Evolutionary conservation across 2,329 filamentous ascomycete genomes (phyloP).

Genomic region (Lithohypha guttulata): DNA sequence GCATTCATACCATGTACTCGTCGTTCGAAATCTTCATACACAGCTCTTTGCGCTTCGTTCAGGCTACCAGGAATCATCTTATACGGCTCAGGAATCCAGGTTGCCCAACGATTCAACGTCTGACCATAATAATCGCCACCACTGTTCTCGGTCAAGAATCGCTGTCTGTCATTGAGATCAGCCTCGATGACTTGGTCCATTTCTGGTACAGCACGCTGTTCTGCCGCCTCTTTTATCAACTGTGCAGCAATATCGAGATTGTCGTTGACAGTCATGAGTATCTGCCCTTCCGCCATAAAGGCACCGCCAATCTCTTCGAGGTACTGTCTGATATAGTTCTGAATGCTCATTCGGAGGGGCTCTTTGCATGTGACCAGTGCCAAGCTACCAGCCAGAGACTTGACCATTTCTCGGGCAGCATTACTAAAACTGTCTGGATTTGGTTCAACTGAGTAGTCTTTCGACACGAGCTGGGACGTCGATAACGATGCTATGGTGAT

Average conservation of each 20-base stretch:
- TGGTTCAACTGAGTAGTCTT: slow-evolving; percentile 89
- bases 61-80: slow-evolving; percentile 73
- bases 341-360: slow-evolving; percentile 89
- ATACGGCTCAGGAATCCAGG: slow-evolving; percentile 88
- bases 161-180: slow-evolving; percentile 66
- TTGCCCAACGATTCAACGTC: slow-evolving; percentile 77
- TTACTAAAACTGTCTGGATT: slow-evolving; percentile 79
- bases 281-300: slow-evolving; percentile 82
- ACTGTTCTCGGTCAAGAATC: slow-evolving; percentile 55
- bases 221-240: slow-evolving; percentile 90
- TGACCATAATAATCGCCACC: slow-evolving; percentile 29
- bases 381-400: slow-evolving; percentile 83
- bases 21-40: slow-evolving; percentile 91
- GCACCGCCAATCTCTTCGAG: slow-evolving; percentile 31
- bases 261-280: slow-evolving; percentile 97
- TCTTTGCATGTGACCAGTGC: slow-evolving; percentile 98
- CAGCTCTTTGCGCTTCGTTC: slow-evolving; percentile 83
- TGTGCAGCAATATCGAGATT: slow-evolving; percentile 89
- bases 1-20: slow-evolving; percentile 58
- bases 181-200: slow-evolving; percentile 87
- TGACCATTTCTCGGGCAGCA: slow-evolving; percentile 86
- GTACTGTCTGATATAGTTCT: slow-evolving; percentile 81
- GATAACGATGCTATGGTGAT: slow-evolving; percentile 97
- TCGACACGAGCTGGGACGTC: slow-evolving; percentile 86
- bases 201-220: slow-evolving; percentile 83